Evolutionary conservation across 495 filamentous ascomycete genomes (phyloP).

Genomic region (Neurospora sp.): DNA sequence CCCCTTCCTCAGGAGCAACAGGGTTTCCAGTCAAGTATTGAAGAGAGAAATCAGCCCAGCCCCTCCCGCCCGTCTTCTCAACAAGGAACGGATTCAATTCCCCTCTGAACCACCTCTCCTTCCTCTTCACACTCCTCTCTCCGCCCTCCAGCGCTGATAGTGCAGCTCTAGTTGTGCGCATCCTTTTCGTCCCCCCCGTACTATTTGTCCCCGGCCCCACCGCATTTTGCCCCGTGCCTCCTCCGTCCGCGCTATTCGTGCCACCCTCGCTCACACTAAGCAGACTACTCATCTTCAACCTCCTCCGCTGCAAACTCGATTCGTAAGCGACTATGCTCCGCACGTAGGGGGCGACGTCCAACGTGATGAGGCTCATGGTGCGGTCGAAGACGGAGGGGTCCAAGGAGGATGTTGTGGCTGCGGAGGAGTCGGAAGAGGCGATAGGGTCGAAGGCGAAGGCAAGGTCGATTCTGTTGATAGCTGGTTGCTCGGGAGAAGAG

Average conservation of each 20-base stretch:
- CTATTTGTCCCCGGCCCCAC: not conserved
- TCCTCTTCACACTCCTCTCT: constrained; percentile 56
- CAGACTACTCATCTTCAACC: constrained; percentile 51
- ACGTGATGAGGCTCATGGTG: constrained; percentile 46
- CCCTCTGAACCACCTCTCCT: constrained; percentile 70
- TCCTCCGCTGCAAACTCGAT: constrained; percentile 53
- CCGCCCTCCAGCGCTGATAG: constrained; percentile 79
- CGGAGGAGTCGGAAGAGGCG: constrained; percentile 31
- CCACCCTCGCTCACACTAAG: constrained; percentile 38
- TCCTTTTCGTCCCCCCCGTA: constrained; percentile 38
- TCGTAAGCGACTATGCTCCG: constrained; percentile 73
- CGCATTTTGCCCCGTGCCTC: not conserved
- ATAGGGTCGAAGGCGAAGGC: constrained; percentile 49
- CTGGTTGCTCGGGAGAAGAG: constrained; percentile 7
- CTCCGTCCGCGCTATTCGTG: constrained; percentile 27
- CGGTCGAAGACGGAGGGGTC: constrained; percentile 65
- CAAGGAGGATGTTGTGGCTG: constrained; percentile 24
- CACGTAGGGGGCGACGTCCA: constrained; percentile 78
- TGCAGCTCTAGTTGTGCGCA: constrained; percentile 68
- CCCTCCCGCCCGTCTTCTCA: constrained; percentile 53
- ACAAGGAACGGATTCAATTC: constrained; percentile 53
- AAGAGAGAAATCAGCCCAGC: constrained; percentile 40
- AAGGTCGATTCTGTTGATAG: constrained; percentile 32
- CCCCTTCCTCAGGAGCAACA: not conserved
- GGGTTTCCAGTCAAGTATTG: not conserved